Base-by-base conservation (phyloP, 1,139 yeast species). In the Entelexis paramagnoliae region DNA sequence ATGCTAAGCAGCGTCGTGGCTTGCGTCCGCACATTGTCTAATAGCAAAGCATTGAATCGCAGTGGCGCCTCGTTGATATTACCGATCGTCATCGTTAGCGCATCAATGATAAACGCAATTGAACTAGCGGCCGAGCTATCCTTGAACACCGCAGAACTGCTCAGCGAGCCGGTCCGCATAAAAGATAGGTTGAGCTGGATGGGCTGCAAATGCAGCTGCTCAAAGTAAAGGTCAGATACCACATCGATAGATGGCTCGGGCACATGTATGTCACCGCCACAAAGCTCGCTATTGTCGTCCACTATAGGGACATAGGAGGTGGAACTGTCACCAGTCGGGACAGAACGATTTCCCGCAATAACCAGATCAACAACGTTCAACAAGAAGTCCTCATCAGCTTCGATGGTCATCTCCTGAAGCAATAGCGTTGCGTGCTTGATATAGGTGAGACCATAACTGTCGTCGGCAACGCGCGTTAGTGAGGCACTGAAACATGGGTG, bases 41-140 rank as follows among this genome's bases (percentile, higher is more conserved):
- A 76, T 55, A 87, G 77, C 59, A 93, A 72, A 0, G 98, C 91
- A 64, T 91, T 87, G 63, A 93, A 71, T 61, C 83, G 79, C 38
- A 93, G 86, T 2, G 98, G 98, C 0, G 99, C 98, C 67, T 91
- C 97, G 63, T 91, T 89, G 55, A 93, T 86, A 66, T 91, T 93
- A 29, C 98, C 98, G 59, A 93, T 79, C 0, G 98, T 95, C 97
- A 89, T 89, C 0, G 97, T 88, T 56, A 93, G 71, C 46, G 91
- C 81, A 64, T 91, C 88, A 60, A 86, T 75, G 62, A 88, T 81
- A 66, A 83, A 83, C 16, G 59, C 52, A 17, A 56, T 34, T 22
- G 34, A 40, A 2, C 58, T 54, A 11, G 57, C 58, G 1, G 53
- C 55, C 24, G 46, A 46, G 29, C 55, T 49, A 17, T 55, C 55